Evolutionary conservation across 768 basidiomycete species (phyloP), one percentile per base, ranked within the genome.

Genomic region (Tylopilus felleus): DNA sequence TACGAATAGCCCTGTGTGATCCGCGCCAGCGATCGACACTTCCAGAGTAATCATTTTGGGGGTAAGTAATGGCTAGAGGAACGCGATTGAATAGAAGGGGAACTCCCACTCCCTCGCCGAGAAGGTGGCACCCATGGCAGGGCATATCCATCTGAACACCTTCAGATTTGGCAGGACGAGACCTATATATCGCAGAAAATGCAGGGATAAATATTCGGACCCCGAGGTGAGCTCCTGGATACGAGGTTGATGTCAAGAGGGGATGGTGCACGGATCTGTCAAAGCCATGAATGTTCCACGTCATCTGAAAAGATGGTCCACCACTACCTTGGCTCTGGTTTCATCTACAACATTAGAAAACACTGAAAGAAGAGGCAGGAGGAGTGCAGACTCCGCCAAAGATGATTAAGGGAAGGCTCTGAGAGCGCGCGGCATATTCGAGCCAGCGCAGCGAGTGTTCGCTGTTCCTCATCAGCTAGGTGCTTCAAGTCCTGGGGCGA

Each of bases 101-200:
- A 29, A 29, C 29, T n/a, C 22, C 1, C 28, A 14, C 16, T 5
- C 22, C 36, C n/a, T 5, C 10, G 29, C 6, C 29, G 9, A 12
- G 3, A 17, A 8, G 9, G 16, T 16, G 16, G 16, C 36, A 17
- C 7, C 7, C 8, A 25, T 8, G 8, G 21, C 9, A 19, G 17
- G 17, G 21, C 9, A 41, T 35, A 9, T 25, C 55, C 56, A 57
- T 40, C 42, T 43, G 31, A 43, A 19, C 17, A 48, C 47, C 47
- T n/a, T 49, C 13, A 49, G 28, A 31, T 49, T 43, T 5, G 49
- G 41, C 10, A 35, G 31, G 12, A 33, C 17, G 8, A 51, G 31
- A 8, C 23, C 23, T 3, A 29, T 51, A 5, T 8, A 23, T n/a
- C 33, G 29, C 40, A 33, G 2, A 43, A 43, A 50, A n/a, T n/a